Evolutionary conservation across 108 stramenopile genomes (phyloP), one percentile per base, ranked within the genome.

Genomic region (Fragilaria crotonensis): DNA sequence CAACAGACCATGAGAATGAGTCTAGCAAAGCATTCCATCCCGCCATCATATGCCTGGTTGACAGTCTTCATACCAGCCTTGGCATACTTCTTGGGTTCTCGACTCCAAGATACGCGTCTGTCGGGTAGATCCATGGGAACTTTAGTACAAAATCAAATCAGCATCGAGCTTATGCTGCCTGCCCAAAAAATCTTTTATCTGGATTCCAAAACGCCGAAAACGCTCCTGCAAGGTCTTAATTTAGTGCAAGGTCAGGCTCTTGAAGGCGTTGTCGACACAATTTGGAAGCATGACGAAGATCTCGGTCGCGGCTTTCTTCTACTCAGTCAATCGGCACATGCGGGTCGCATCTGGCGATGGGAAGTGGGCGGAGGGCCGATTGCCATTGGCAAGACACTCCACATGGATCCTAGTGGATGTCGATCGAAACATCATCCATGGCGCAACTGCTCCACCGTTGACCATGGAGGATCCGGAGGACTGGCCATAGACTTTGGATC

Each of bases 351-450:
- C 46, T 89, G 79, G 82, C 54, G 78, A 64, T 89, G 82, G 81
- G 88, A 89, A 63, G 70, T 76, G 1, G 88, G 83, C 25, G 84
- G 83, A 20, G 88, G 88, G 54, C 84, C 84, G 9, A 85, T 89
- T 47, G 71, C 84, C 3, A 89, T 89, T 68, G 88, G 88, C 26
- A 62, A 61, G 61, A 81, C 80, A 46, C 67, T 89, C 44, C 72
- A 79, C 58, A 67, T 85, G 71, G 64, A 76, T 53, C 59, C 72
- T 48, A 64, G 68, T 31, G 88, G 88, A 2, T 90, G 88, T 71
- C 78, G 88, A 5, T 81, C 79, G 45, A 62, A 67, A 21, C 33
- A 60, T 14, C 72, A 57, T n/a, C 3, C 33, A n/a, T 2, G 22
- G 7, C 71, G 70, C 29, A 21, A n/a, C 46, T 11, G 19, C 0